Evolutionary conservation across 2,329 filamentous ascomycete species (phyloP), one percentile per base, ranked within the genome.

Genomic region (Xenoacremonium recifei): DNA sequence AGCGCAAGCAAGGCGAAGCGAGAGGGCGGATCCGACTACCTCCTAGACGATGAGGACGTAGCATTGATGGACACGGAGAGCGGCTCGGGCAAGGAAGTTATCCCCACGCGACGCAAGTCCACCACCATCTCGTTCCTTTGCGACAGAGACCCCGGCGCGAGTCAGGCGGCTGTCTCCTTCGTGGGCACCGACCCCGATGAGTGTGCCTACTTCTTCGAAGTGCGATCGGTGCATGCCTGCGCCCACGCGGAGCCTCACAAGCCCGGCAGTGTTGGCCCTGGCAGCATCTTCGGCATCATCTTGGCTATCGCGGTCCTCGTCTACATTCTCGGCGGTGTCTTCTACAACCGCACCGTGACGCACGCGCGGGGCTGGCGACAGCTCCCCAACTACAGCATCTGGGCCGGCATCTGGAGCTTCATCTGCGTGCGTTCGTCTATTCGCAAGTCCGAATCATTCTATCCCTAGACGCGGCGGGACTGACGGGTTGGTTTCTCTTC

Each of bases 351-450:
- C 45, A 95, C 89, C 21, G 91, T 99, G 44, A 85, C 91, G 68
- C 89, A 99, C 64, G 90, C 95, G 56, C 79, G 93, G 48, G 93
- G 93, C 35, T 97, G 92, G 93, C 82, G 88, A 54, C 93, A 99
- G 66, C 72, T 96, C 54, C 93, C 93, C 39, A 97, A 99, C 69
- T 96, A 93, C 70, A 83, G 80, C 55, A 79, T 96, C 54, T 99
- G 93, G 93, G 84, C 89, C 21, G 85, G 89, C 40, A 87, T 96
- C 48, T 84, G 87, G 69, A 82, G 78, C 54, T 95, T 96, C 63
- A 69, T 96, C 58, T 85, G 79, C 75, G 92, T 68, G 53, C 63
- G 70, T 66, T 50, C 67, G 41, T 48, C 55, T 52, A 54, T 49
- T 40, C 51, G 48, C 34, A 64, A 65, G 50, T 39, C 54, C 35